These are phyloP conservation scores for Gynostemma pentaphyllum DNA, from an alignment of 306 rosid genomes.

Conservation along the genomic window DNA sequence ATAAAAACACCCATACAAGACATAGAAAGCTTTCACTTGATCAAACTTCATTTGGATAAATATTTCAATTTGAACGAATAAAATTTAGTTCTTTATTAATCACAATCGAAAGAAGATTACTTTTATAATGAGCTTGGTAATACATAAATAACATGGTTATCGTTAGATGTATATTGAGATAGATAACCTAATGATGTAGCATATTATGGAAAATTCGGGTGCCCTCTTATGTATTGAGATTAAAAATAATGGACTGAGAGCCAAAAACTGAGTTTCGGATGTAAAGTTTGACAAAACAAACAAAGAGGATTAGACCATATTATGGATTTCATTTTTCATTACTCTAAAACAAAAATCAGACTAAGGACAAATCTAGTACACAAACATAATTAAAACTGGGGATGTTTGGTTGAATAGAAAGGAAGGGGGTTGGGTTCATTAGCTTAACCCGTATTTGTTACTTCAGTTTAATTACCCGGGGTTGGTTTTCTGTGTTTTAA, in stretches of 20 bases:
- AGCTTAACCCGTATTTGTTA: too few relatives aligned
- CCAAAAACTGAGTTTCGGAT: too few relatives aligned
- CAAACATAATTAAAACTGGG: too few relatives aligned
- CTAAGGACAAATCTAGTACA: neutral
- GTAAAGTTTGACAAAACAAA: neutral
- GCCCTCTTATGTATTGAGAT: neutral
- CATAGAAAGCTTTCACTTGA: neutral
- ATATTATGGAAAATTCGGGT: neutral
- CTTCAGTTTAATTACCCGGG: too few relatives aligned
- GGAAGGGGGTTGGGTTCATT: too few relatives aligned
- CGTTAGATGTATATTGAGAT: neutral
- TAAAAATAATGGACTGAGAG: neutral
- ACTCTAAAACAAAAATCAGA: neutral
- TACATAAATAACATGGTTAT: neutral
- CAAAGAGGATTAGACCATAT: neutral
- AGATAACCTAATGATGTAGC: neutral
- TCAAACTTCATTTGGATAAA: neutral
- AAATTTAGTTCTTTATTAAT: neutral
- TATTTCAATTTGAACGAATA: too few relatives aligned
- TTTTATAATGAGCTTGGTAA: neutral
- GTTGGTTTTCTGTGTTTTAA: too few relatives aligned
- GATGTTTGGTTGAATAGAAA: too few relatives aligned
- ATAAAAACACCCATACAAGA: conserved; percentile 2
- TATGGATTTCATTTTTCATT: neutral
- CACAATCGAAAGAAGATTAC: neutral